Evolutionary conservation across 1,284 basidiomycete genomes (phyloP).

Genomic region (Cryptococcus sp.): DNA sequence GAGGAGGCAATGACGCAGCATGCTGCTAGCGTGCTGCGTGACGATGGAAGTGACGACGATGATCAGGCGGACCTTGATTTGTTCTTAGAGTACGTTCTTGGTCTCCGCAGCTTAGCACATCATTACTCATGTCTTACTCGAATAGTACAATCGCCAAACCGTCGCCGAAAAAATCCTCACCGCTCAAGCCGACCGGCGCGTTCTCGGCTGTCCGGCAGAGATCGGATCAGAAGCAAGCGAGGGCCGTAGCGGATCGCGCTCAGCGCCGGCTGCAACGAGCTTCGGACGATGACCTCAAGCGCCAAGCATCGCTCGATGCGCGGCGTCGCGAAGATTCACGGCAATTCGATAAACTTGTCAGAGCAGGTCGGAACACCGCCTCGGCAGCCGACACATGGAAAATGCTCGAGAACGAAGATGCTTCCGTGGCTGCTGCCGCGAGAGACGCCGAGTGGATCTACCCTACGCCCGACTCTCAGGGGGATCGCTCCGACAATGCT

Average conservation of each 20-base stretch:
- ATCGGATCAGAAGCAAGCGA: not conserved
- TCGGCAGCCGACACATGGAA: not conserved
- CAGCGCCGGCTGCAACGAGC: not conserved
- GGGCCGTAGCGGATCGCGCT: not conserved
- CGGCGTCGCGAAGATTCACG: constrained; percentile 4
- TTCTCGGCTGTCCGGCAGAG: not conserved
- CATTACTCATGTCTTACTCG: too few species aligned
- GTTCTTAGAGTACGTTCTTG: constrained; percentile 12
- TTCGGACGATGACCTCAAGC: not conserved
- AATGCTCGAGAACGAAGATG: not conserved
- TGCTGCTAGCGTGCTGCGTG: not conserved
- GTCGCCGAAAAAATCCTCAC: not conserved
- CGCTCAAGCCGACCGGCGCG: not conserved
- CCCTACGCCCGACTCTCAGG: constrained; percentile 9
- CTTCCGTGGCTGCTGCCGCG: too few species aligned
- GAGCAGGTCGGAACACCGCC: not conserved
- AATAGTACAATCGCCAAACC: not conserved
- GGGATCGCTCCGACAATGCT: not conserved
- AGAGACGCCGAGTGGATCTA: not conserved
- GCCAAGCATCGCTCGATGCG: not conserved
- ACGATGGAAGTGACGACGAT: constrained; percentile 9
- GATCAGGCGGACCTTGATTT: constrained; percentile 8
- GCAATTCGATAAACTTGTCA: constrained; percentile 8
- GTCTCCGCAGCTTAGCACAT: not conserved
- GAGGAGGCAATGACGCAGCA: constrained; percentile 4